phyloP scores from a whole-genome alignment of 768 basidiomycete species.

The Suillus discolor region DNA sequence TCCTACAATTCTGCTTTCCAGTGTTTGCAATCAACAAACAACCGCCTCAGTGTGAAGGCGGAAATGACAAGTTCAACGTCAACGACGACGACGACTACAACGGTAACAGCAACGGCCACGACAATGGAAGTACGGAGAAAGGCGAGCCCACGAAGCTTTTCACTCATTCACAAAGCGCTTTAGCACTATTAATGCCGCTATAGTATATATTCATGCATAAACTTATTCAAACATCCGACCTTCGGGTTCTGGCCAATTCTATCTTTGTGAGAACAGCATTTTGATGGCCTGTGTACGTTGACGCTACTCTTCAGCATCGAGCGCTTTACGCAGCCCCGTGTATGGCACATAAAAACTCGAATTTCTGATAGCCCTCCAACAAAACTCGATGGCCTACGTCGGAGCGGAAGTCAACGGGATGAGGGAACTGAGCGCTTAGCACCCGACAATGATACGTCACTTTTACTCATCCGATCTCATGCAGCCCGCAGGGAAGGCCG shows the following conservation, averaged over 20 bases:
- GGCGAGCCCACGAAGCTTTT: slow-evolving; percentile 2
- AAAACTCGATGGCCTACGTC: too few relatives aligned
- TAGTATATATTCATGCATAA: background rate
- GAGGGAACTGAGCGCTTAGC: background rate
- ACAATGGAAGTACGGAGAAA: slow-evolving; percentile 14
- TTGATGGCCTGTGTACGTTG: background rate
- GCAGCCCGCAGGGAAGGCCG: too few relatives aligned
- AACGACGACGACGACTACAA: slow-evolving; percentile 15
- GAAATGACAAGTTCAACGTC: slow-evolving; percentile 8
- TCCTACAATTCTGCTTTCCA: slow-evolving; percentile 16
- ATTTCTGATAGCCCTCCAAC: too few relatives aligned
- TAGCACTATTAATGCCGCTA: background rate
- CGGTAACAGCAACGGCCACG: slow-evolving; percentile 8
- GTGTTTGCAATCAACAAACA: slow-evolving; percentile 36
- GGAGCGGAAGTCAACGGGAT: too few relatives aligned
- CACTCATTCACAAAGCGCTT: slow-evolving; percentile 5
- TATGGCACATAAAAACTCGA: background rate
- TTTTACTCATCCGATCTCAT: background rate
- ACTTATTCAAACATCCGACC: slow-evolving; percentile 3
- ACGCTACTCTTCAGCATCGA: background rate
- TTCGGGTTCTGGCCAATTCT: background rate
- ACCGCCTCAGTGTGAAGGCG: slow-evolving; percentile 16
- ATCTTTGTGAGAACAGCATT: background rate
- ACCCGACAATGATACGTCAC: background rate
- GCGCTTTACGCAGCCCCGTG: background rate